A percentile compares a stretch with the other conserved stretches of the same genome.
Conservation (phyloP, 768 basidiomycete genomes). For the Mrakia blollopis region DNA sequence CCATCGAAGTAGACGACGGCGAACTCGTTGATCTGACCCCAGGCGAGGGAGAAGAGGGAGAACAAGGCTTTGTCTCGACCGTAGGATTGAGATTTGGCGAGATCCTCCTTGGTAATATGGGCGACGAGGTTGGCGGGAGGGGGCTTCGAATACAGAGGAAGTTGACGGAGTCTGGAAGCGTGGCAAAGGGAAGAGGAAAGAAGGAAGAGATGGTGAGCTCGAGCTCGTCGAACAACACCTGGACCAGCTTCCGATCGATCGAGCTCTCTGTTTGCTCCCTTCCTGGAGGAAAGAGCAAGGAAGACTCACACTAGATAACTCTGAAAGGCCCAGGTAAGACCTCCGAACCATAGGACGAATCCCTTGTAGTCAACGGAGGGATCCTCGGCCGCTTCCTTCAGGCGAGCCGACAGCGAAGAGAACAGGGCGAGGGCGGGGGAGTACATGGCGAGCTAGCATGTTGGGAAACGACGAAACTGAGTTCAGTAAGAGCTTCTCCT, state of each 20-base stretch:
- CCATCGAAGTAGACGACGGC: slow-evolving; percentile 63
- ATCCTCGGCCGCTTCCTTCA: slow-evolving; percentile 24
- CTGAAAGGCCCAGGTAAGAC: slow-evolving; percentile 76
- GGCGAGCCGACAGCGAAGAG: not conserved
- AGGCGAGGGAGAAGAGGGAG: slow-evolving; percentile 65
- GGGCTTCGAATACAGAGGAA: slow-evolving; percentile 72
- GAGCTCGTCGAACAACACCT: not conserved
- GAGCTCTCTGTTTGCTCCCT: not conserved
- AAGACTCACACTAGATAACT: slow-evolving; percentile 71
- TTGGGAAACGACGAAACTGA: too few species aligned
- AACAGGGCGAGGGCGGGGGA: not conserved
- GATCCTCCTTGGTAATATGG: slow-evolving; percentile 65
- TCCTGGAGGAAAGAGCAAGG: slow-evolving; percentile 2
- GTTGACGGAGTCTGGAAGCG: slow-evolving; percentile 61
- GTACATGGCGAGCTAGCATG: too few species aligned
- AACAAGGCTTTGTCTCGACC: slow-evolving; percentile 85
- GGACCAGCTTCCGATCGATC: slow-evolving; percentile 1
- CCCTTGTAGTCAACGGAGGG: slow-evolving; percentile 61
- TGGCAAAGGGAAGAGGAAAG: not conserved
- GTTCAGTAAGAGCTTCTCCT: too few species aligned
- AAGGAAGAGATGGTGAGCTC: not conserved
- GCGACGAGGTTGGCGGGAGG: slow-evolving; percentile 66
- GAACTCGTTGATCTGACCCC: slow-evolving; percentile 67
- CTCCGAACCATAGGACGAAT: slow-evolving; percentile 72
- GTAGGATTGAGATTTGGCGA: slow-evolving; percentile 86